phyloP scores from a whole-genome alignment of 495 filamentous ascomycete species.

The Baudoinia panamericana region DNA sequence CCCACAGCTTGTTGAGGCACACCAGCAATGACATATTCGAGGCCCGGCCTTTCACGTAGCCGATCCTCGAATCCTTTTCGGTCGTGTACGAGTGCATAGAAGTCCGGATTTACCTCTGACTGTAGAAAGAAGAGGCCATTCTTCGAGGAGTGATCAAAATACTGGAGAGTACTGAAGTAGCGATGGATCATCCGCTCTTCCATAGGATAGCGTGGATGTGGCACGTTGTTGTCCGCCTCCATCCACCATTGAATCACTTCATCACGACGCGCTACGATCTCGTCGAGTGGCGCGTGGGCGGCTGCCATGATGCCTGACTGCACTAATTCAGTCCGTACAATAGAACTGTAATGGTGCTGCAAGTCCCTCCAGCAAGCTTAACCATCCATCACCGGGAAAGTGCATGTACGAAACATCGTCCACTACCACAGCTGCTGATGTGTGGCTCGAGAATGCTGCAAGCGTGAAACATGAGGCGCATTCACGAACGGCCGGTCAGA shows the following conservation, averaged over 20 bases:
- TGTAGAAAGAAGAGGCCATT: constrained; percentile 68
- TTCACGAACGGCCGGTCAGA: too few relatives aligned
- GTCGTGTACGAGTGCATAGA: constrained; percentile 45
- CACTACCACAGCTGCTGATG: too few relatives aligned
- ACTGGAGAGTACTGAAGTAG: constrained; percentile 82
- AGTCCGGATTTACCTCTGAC: constrained; percentile 54
- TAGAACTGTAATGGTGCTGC: too few relatives aligned
- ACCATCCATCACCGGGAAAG: too few relatives aligned
- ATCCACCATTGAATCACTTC: constrained; percentile 16
- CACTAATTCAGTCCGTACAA: too few relatives aligned
- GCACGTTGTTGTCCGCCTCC: background rate
- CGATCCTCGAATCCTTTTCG: constrained; percentile 68
- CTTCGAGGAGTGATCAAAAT: constrained; percentile 82
- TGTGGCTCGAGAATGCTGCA: too few relatives aligned
- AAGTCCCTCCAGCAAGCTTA: too few relatives aligned
- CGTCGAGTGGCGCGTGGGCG: constrained; percentile 11
- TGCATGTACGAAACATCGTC: too few relatives aligned
- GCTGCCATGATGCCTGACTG: constrained; percentile 6
- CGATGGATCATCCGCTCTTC: constrained; percentile 45
- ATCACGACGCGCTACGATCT: constrained; percentile 4
- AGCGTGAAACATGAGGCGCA: too few relatives aligned
- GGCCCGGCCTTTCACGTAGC: constrained; percentile 65
- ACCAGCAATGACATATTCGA: constrained; percentile 29
- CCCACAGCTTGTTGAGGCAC: constrained; percentile 36
- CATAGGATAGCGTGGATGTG: constrained; percentile 2